Conservation (phyloP, 169 alveolate species). For the Eimeria nieschulzi region DNA sequence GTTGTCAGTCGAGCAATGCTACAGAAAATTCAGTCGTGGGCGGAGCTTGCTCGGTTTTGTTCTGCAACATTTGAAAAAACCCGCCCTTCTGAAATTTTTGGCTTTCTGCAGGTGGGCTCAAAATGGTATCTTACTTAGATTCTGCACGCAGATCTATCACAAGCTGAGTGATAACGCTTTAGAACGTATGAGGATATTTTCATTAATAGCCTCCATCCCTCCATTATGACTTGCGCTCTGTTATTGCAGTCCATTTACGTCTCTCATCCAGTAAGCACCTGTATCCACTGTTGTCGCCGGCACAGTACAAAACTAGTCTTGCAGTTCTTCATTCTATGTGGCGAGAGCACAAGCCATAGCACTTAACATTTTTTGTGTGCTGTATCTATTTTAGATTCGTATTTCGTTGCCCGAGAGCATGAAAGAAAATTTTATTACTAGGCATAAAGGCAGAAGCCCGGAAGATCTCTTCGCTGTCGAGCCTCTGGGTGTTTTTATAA, state of each 20-base stretch:
- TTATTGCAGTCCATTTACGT: slow-evolving; percentile 42
- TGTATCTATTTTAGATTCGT: slow-evolving; percentile 4
- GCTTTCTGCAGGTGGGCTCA: slow-evolving; percentile 38
- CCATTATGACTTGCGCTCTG: not conserved
- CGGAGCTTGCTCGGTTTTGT: slow-evolving; percentile 50
- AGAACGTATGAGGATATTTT: too few species aligned
- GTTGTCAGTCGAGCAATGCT: slow-evolving; percentile 24
- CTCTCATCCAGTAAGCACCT: slow-evolving; percentile 46
- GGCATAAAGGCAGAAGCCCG: slow-evolving; percentile 17
- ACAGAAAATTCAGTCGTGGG: not conserved
- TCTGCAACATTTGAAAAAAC: slow-evolving; percentile 27
- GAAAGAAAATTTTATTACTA: slow-evolving; percentile 3
- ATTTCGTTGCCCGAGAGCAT: slow-evolving; percentile 37
- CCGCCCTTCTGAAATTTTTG: slow-evolving; percentile 48
- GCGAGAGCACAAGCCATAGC: too few species aligned
- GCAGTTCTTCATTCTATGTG: too few species aligned
- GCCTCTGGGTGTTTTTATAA: slow-evolving; percentile 18
- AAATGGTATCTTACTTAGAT: not conserved
- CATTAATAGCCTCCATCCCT: too few species aligned
- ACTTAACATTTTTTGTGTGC: too few species aligned
- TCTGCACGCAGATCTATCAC: too few species aligned
- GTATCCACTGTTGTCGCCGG: not conserved
- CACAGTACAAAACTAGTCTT: too few species aligned
- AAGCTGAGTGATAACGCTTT: too few species aligned
- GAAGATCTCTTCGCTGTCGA: slow-evolving; percentile 15